Base-by-base conservation (phyloP, 306 rosid genomes). In the Medicago lupulina region DNA sequence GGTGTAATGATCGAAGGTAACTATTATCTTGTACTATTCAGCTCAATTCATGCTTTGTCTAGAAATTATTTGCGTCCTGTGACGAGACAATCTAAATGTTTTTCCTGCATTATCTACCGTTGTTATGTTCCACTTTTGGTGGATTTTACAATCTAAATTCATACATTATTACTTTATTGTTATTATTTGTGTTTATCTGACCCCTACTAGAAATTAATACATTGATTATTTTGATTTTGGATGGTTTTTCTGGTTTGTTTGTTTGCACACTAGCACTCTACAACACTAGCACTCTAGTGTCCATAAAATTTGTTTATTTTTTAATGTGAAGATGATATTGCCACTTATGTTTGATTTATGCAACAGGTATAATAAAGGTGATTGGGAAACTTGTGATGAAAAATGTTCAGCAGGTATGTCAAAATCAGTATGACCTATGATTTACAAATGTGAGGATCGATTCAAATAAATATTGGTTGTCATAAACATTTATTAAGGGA, bases 361-460 rank as follows among this genome's bases (percentile, higher is more conserved):
- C 91, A 50, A 28, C 39, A 93, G 96, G 87, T 70, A 6, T 87
- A 46, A 38, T 76, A 43, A 61, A 49, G 41, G 12, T 5, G 16
- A 34, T 91, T 1, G 95, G 93, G 16, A 84, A 77, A 78, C 39
- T 80, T 47, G 50, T 84, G 58, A 75, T 91, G 54, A 91, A 91
- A 88, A 86, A 84, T 78, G 86, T 85, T 68, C 87, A 81, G 65
- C 97, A 89, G 96, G 98, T 89, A 66, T 82, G 79, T 54, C 38
- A 59, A 28, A 28, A 41, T 41, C 36, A 4, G 3, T 6, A 44
- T 38, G 36, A 58, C 10, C 47, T 25, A 64, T 41, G 68, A 70
- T 61, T 70, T 59, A 31, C 63, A 81, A 69, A 60, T 81, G 44
- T 31, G 15, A 40, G 21, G 43, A 6, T 50, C 25, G 16, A 57